Conservation (phyloP, 345 rosid species). For the Eucalyptus regnans region DNA sequence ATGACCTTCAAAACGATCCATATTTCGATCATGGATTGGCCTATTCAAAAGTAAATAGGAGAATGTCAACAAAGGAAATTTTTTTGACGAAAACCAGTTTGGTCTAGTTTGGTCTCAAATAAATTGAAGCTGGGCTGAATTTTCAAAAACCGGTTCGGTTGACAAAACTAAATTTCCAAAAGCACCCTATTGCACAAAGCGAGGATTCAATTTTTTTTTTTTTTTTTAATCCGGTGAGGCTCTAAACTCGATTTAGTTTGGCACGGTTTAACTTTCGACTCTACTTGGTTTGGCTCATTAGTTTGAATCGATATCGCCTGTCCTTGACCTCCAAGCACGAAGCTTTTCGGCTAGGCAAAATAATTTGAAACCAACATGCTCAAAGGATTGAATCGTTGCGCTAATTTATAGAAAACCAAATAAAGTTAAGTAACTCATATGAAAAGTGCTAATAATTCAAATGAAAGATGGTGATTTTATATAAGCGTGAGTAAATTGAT, state of each 20-base stretch:
- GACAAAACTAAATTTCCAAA: neutral
- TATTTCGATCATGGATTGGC: neutral
- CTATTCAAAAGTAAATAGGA: neutral
- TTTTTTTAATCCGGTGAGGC: neutral
- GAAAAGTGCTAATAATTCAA: neutral
- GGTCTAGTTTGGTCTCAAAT: neutral
- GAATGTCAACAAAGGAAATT: neutral
- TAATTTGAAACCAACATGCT: neutral
- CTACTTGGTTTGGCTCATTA: neutral
- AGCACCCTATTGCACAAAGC: neutral
- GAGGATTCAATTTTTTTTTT: neutral
- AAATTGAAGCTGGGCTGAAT: neutral
- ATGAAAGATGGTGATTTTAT: neutral
- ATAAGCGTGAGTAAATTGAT: neutral
- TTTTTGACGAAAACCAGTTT: neutral
- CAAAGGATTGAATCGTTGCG: accelerated
- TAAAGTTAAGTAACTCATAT: neutral
- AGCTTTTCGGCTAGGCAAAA: neutral
- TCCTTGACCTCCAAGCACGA: neutral
- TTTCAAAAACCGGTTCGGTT: neutral
- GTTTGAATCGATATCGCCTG: neutral
- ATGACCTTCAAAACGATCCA: neutral
- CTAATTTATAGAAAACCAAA: neutral
- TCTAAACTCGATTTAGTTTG: neutral
- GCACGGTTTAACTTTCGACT: neutral